These are phyloP conservation scores for Gaeumannomyces tritici DNA, from an alignment of 2,329 filamentous ascomycete genomes.

Conservation along the genomic window DNA sequence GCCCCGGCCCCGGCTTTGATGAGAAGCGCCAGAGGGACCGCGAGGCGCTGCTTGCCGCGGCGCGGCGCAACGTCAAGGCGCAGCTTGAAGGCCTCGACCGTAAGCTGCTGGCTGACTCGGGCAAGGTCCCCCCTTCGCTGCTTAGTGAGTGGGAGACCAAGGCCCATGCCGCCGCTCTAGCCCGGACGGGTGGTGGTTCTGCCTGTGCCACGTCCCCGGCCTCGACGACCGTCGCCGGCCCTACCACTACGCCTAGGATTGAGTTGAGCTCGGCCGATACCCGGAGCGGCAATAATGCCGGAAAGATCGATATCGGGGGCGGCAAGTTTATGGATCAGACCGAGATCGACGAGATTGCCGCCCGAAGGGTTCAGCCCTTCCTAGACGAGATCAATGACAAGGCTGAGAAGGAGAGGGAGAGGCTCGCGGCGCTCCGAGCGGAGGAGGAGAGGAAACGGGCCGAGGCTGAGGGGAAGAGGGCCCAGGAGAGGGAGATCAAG, in stretches of 20 bases:
- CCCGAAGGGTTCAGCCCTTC: constrained; percentile 68
- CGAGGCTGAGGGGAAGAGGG: constrained; percentile 32
- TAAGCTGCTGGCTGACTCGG: constrained; percentile 66
- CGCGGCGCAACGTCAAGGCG: constrained; percentile 77
- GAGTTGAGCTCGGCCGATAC: constrained; percentile 28
- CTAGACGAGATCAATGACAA: constrained; percentile 77
- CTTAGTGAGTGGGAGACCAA: constrained; percentile 72
- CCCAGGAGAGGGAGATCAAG: constrained; percentile 41
- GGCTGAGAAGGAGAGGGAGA: constrained; percentile 61
- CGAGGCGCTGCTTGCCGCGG: constrained; percentile 63
- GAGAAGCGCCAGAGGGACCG: constrained; percentile 69
- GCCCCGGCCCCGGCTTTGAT: constrained; percentile 18
- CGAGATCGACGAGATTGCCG: constrained; percentile 72
- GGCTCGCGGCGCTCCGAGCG: constrained; percentile 50
- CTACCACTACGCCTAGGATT: not conserved
- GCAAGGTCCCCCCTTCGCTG: constrained; percentile 58
- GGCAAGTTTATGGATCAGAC: constrained; percentile 70
- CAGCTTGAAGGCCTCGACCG: constrained; percentile 75
- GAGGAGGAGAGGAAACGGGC: constrained; percentile 44
- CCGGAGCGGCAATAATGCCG: constrained; percentile 57
- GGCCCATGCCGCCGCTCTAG: constrained; percentile 59
- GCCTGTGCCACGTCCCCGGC: not conserved
- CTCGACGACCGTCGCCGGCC: no score
- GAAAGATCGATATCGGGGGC: constrained; percentile 62
- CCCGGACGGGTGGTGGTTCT: constrained; percentile 46